A percentile compares a stretch with the other conserved stretches of the same genome.
phyloP scores from a whole-genome alignment of 176 grass and related monocot species.

The Puya raimondii region DNA sequence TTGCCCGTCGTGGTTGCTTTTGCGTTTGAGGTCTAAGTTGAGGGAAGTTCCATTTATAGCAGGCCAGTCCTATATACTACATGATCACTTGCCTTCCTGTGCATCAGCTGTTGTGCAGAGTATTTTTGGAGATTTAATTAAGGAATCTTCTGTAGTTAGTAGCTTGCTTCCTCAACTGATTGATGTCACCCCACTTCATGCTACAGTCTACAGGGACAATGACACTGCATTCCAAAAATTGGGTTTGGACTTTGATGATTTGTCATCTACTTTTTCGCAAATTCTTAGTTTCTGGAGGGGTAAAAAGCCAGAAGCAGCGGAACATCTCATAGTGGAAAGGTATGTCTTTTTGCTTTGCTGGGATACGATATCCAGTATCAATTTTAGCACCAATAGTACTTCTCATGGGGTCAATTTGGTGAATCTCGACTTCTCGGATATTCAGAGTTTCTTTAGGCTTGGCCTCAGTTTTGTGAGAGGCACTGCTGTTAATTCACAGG shows the following conservation, averaged over 20 bases:
- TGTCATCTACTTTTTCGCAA: constrained; percentile 40
- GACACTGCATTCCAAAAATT: constrained; percentile 38
- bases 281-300: constrained; percentile 72
- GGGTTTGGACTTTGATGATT: constrained; percentile 41
- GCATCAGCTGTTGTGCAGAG: constrained; percentile 40
- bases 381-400: constrained; percentile 22
- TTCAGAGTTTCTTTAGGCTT: constrained; percentile 44
- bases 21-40: constrained; percentile 66
- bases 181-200: constrained; percentile 61
- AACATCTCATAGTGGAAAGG: constrained; percentile 82
- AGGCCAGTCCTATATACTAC: constrained; percentile 24
- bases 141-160: constrained; percentile 34
- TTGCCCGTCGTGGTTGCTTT: constrained; percentile 78
- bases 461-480: constrained; percentile 33
- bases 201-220: constrained; percentile 25
- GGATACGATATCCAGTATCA: constrained; percentile 49
- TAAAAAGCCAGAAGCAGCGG: constrained; percentile 42
- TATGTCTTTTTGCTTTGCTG: constrained; percentile 78
- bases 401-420: constrained; percentile 29
- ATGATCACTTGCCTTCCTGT: constrained; percentile 61
- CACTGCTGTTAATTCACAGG: constrained; percentile 29
- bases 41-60: constrained; percentile 50
- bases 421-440: constrained; percentile 54
- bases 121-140: constrained; percentile 47
- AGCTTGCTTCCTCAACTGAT: constrained; percentile 60